Evolutionary conservation across 768 basidiomycete genomes (phyloP), one percentile per base, ranked within the genome.

Genomic region (Leccinum uliginosum): DNA sequence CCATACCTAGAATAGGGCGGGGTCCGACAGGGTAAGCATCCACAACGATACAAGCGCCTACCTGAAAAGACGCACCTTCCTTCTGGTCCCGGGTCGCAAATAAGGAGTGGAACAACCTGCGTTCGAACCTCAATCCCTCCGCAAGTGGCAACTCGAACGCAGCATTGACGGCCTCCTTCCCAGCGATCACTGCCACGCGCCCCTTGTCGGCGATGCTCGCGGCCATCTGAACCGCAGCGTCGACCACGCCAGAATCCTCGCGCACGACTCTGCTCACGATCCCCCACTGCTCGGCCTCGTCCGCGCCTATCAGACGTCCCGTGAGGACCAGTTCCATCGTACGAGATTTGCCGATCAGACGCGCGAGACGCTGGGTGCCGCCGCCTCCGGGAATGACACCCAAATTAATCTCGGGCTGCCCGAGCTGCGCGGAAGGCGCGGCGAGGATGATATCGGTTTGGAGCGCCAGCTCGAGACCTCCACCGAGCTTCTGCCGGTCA

Each of bases 71-170:
- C 87, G 58, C 64, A 88, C 93, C 94, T 75, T 96, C 94, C 77
- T 95, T 95, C 75, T 95, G 93, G 70, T 96, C 94, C 53, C 86
- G 83, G 17, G 97, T 97, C 5, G 93, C 93, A 65, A 99, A 98
- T 57, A 94, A 74, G 40, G 84, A 79, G 63, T 98, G 90, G 86
- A 98, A 98, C 44, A 94, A 75, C 59, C 93, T 79, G 59, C 93
- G 80, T 74, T 98, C 97, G 62, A 93, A 87, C 57, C 84, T 80
- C 62, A 98, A 70, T 0, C 96, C 97, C 66, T 97, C 90, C 5
- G 80, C 74, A 46, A 99, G 79, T 6, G 83, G 79, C 62, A 92
- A 71, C 64, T 99, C 93, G 62, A 85, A 89, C 21, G 93, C 95
- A 83, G 85, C 89, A 71, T 97, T 96, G 62, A 98, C 91, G 3